phyloP scores from a whole-genome alignment of 2,329 filamentous ascomycete species.

The Fusarium camptoceras region DNA sequence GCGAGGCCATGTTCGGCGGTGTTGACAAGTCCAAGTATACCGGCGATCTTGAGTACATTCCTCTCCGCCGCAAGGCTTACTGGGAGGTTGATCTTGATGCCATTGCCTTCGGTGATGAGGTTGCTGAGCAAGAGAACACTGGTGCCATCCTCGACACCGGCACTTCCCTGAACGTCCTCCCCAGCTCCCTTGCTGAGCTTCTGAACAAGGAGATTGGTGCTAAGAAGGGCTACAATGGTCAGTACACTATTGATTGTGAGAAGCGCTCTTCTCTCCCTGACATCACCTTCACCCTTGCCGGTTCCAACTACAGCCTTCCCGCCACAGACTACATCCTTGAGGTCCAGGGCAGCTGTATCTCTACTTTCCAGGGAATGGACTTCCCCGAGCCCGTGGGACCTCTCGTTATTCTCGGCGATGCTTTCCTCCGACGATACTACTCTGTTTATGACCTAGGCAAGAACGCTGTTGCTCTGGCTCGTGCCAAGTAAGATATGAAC shows the following conservation, averaged over 20 bases:
- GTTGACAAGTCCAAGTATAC: constrained; percentile 82
- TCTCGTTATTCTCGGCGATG: constrained; percentile 93
- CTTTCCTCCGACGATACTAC: constrained; percentile 87
- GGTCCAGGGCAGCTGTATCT: constrained; percentile 95
- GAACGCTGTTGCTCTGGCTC: constrained; percentile 88
- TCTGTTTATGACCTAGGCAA: constrained; percentile 96
- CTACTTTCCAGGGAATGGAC: constrained; percentile 97
- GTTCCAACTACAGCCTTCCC: constrained; percentile 91
- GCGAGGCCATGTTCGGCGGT: constrained; percentile 91
- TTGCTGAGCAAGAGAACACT: constrained; percentile 90
- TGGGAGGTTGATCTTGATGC: constrained; percentile 98
- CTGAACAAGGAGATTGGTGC: constrained; percentile 98
- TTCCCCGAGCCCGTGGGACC: constrained; percentile 89
- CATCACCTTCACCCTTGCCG: constrained; percentile 88
- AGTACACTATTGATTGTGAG: constrained; percentile 92
- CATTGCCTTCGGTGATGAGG: constrained; percentile 87
- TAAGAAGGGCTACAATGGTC: constrained; percentile 97
- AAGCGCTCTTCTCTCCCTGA: constrained; percentile 88
- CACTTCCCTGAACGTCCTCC: constrained; percentile 96
- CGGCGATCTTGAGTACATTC: constrained; percentile 92
- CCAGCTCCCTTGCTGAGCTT: constrained; percentile 90
- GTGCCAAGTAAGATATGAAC: constrained; percentile 70
- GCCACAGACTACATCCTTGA: constrained; percentile 96
- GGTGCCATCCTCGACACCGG: constrained; percentile 98
- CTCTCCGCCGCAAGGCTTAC: constrained; percentile 97